Conservation (phyloP, 2,329 filamentous ascomycete species). For the Aspergillus hiratsukae region DNA sequence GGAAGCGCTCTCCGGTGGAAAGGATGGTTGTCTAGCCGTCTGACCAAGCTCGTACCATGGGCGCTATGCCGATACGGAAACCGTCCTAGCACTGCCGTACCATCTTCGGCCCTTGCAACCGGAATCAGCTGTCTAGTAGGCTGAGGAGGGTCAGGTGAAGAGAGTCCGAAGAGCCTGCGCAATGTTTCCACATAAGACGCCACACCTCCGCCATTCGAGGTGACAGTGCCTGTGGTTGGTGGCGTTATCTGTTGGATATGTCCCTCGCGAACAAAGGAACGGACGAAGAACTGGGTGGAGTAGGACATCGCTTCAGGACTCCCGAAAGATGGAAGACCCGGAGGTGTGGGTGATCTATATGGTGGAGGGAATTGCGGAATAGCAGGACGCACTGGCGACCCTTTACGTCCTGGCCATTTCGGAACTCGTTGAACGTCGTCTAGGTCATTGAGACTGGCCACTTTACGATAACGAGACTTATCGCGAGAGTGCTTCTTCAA, state of each 20-base stretch:
- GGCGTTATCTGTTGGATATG: constrained; percentile 6
- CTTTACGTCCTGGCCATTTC: constrained; percentile 20
- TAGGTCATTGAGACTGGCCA: constrained; percentile 23
- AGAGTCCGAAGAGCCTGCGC: constrained; percentile 28
- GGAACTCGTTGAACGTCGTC: constrained; percentile 16
- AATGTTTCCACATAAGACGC: constrained; percentile 23
- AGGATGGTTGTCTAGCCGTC: constrained; percentile 29
- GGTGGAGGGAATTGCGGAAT: constrained; percentile 37
- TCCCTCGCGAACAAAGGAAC: constrained; percentile 5
- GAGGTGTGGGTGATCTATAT: constrained; percentile 37
- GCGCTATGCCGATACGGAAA: constrained; percentile 39
- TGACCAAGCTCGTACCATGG: constrained; percentile 33
- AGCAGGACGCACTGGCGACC: constrained; percentile 26
- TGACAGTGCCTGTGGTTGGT: background rate
- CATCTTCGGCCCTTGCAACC: constrained; percentile 38
- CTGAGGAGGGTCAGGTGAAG: constrained; percentile 8
- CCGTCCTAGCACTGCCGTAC: constrained; percentile 37
- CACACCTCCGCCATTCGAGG: constrained; percentile 3
- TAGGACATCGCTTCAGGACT: constrained; percentile 35
- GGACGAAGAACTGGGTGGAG: constrained; percentile 22
- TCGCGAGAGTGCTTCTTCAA: background rate
- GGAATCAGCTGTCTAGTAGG: constrained; percentile 16
- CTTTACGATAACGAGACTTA: constrained; percentile 14
- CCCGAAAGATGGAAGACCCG: constrained; percentile 43
- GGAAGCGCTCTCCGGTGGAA: constrained; percentile 30